Evolutionary conservation across 148 eudicot species (phyloP).

Genomic region (Diospyros kaki): DNA sequence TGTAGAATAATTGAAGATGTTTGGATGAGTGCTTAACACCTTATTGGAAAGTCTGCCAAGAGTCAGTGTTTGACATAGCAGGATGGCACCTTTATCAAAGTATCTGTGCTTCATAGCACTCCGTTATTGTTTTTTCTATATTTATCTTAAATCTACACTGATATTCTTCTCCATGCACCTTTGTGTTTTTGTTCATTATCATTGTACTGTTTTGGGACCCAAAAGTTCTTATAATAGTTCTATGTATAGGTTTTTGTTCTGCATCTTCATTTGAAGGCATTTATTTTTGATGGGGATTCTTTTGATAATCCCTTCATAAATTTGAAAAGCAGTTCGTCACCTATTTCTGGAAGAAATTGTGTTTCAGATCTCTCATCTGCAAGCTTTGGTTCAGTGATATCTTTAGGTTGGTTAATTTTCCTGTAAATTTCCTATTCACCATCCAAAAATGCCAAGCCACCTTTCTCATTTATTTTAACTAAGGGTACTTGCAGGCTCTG

Average conservation of each 20-base stretch:
- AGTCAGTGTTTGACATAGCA: too few species aligned
- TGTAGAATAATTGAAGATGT: too few species aligned
- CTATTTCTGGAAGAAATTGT: constrained; percentile 30
- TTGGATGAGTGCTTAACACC: too few species aligned
- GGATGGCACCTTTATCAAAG: too few species aligned
- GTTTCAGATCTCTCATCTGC: constrained; percentile 39
- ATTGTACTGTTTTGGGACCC: background rate
- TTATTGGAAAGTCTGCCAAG: too few species aligned
- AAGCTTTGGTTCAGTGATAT: constrained; percentile 47
- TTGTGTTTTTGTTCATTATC: background rate
- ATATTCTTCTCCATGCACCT: background rate
- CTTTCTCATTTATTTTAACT: background rate
- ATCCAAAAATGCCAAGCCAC: background rate
- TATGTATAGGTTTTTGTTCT: constrained; percentile 44
- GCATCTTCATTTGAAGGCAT: constrained; percentile 46
- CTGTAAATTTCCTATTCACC: background rate
- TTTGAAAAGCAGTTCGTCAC: constrained; percentile 28
- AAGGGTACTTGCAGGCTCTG: constrained; percentile 31
- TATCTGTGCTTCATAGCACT: too few species aligned
- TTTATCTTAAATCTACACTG: background rate
- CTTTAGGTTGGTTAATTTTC: constrained; percentile 29
- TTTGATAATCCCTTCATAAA: constrained; percentile 27
- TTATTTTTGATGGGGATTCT: constrained; percentile 28
- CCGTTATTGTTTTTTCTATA: background rate
- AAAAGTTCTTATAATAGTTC: constrained; percentile 1